Base-by-base conservation (phyloP, 2,329 filamentous ascomycete species). In the Ceratocystis papillata region DNA sequence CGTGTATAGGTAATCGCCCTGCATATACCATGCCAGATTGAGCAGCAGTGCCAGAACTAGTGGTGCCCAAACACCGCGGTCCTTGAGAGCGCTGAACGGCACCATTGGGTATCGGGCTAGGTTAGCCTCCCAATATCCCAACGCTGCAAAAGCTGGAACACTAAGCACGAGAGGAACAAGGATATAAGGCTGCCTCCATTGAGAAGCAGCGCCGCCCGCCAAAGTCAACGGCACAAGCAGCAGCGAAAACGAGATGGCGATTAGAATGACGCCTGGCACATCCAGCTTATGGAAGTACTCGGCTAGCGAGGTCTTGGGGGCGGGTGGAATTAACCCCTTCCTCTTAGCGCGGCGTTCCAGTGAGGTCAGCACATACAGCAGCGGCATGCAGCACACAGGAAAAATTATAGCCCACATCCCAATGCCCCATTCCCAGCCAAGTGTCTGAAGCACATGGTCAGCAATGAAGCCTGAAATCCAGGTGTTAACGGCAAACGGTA, bases 371-470 rank as follows among this genome's bases (percentile, higher is more conserved):
- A 79, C 78, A 41, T 78, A 68, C 70, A 87, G 75, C 55, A 87
- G 77, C 1, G 84, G 83, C 7, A 85, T 69, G 1, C 81, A 75
- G 71, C 79, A 83, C 25, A 81, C 77, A 2, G 83, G 79, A 72
- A 83, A 86, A 68, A 86, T 84, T 72, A 87, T 82, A 68, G 76
- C 77, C 77, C 81, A 87, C 83, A 87, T 86, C 70, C 83, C 83
- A 45, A 84, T 79, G 44, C 84, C 84, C 83, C 83, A 86, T 67
- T 78, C 74, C 84, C 84, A 87, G 5, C 74, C 77, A 0, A 80
- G 81, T 10, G 68, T 70, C 0, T 66, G 70, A 1, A 85, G 73
- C 1, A 85, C 81, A 0, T 79, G 75, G 2, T 71, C 67, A 2
- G 80, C 76, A 57, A 87, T 73, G 70, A 85, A 77, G 28, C 84